phyloP scores from a whole-genome alignment of 2,329 filamentous ascomycete species.

The Venturia oleaginea region DNA sequence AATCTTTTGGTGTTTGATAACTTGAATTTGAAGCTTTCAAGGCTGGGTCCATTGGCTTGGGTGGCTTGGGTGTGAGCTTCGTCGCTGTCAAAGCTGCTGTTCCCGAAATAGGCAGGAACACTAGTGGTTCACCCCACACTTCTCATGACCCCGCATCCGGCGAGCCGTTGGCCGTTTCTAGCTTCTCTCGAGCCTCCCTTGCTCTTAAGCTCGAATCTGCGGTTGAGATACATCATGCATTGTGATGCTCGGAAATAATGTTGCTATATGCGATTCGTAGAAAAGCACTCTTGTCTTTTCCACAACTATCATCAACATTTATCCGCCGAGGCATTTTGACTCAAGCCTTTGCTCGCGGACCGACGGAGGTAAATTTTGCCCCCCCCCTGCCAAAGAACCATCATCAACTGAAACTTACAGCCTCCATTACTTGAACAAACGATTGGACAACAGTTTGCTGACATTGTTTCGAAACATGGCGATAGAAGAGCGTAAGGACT shows the following conservation, averaged over 20 bases:
- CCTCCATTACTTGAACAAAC: constrained; percentile 59
- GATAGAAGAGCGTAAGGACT: constrained; percentile 50
- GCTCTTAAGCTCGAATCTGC: too few relatives aligned
- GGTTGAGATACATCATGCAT: background rate
- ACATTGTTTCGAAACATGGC: constrained; percentile 54
- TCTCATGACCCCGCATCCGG: background rate
- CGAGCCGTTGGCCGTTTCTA: background rate
- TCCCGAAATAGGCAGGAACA: background rate
- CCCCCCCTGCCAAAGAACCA: background rate
- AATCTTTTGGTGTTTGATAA: too few relatives aligned
- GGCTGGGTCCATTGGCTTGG: too few relatives aligned
- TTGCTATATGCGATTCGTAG: background rate
- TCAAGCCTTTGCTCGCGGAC: constrained; percentile 6
- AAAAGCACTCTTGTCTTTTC: background rate
- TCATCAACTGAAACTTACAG: constrained; percentile 30
- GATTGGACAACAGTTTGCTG: constrained; percentile 62
- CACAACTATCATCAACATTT: background rate
- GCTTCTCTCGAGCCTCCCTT: too few relatives aligned
- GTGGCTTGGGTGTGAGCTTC: too few relatives aligned
- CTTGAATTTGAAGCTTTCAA: too few relatives aligned
- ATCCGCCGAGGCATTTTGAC: background rate
- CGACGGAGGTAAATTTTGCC: background rate
- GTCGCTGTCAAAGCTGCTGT: background rate
- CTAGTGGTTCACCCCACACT: background rate
- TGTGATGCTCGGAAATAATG: background rate